Base-by-base conservation (phyloP, 495 filamentous ascomycete genomes). In the Penicillium turbatum region DNA sequence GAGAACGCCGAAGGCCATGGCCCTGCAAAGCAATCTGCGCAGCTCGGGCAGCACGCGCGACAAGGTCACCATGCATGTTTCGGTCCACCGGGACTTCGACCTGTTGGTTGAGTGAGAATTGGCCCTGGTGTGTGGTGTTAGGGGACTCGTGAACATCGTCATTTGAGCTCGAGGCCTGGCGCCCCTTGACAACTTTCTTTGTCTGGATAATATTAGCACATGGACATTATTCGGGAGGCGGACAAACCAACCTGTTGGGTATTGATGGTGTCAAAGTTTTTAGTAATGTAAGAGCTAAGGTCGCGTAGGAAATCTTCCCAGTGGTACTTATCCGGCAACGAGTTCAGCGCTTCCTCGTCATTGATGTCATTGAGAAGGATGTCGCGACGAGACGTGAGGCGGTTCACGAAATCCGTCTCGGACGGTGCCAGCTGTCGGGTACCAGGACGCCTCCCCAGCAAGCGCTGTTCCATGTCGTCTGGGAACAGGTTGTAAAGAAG, bases 401-500 rank as follows among this genome's bases (percentile, higher is more conserved):
- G 79, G 7, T 75, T 74, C 30, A 91, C 72, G 60, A 96, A 91
- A 48, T 86, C 85, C n/a, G 80, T 73, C 65, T 96, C 91, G 53
- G 82, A 85, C 0, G 82, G 76, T 3, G 83, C 83, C 51, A 95
- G 68, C 56, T 80, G 78, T 7, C 81, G 77, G 21, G 79, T 76
- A 24, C 83, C 82, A 0, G 85, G 81, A 57, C 87, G 87, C 41
- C 87, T 78, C 21, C 75, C 76, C 38, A 85, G 73, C 2, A 95
- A 65, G 2, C 71, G 70, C 21, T 83, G 76, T 46, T 89, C 86
- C 55, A 93, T 73, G 38, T 85, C 78, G 5, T 75, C 70, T 0
- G 89, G 87, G 61, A 96, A 96, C 0, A 95, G 66, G 48, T 86
- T 79, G 30, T 86, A 84, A 9, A 96, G 63, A 5, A 89, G 75